Base-by-base conservation (phyloP, 129 eudicot species). In the Centrapalus pauciflorus region DNA sequence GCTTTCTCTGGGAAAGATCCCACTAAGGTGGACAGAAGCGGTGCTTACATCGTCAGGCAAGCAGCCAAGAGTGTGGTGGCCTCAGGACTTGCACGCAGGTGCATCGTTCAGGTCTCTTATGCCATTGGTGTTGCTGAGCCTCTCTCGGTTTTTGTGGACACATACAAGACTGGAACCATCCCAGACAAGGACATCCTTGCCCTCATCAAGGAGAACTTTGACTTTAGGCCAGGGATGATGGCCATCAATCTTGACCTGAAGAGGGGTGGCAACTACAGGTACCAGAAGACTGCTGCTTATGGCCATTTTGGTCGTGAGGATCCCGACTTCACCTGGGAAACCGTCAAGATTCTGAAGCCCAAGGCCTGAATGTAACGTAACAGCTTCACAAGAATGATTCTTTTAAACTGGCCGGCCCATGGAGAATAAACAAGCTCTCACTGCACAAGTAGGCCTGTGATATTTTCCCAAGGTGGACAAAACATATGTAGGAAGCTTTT, bases 21-120 rank as follows among this genome's bases (percentile, higher is more conserved):
- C 0, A 86, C 94, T 8, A 86, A 86, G 77, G 94, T 86, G 65
- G 81, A 71, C 60, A 70, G 81, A 62, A 69, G 76, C 41, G 81
- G 81, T 55, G 81, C 81, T 45, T 77, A 77, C 58, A 77, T 77
- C 2, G 81, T 77, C 12, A 77, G 81, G 81, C 81, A 77, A 58
- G 81, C 81, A 43, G 81, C 81, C 54, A 77, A 77, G 72, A 77
- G 81, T 32, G 64, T 77, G 27, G 81, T 77, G 60, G 81, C 81
- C 7, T 62, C 81, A 10, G 81, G 81, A 63, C 81, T 77, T 54
- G 81, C 81, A 54, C 81, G 81, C 66, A 69, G 81, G 67, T 77
- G 81, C 71, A 77, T 77, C 13, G 81, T 77, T 17, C 81, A 77
- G 72, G 81, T 77, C 13, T 77, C 81, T 4, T 77, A 77, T 21